Evolutionary conservation across 108 stramenopile species (phyloP).

Genomic region (Cylindrotheca closterium): DNA sequence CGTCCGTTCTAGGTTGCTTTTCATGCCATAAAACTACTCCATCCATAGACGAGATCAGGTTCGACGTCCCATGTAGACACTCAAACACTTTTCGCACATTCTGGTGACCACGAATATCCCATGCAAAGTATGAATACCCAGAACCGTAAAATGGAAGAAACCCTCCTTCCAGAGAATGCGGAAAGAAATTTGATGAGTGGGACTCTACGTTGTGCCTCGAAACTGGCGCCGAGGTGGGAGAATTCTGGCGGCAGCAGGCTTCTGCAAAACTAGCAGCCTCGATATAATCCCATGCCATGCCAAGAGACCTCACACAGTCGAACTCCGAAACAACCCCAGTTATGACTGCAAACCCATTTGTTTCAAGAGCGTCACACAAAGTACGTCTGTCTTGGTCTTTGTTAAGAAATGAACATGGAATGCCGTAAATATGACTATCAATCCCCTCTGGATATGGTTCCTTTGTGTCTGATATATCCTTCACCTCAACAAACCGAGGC

Average conservation of each 20-base stretch:
- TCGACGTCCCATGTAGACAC: background rate
- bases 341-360: slow-evolving; percentile 33
- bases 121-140: slow-evolving; percentile 28
- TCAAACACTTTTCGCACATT: slow-evolving; percentile 18
- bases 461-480: background rate
- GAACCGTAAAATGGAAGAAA: slow-evolving; percentile 41
- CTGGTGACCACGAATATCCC: slow-evolving; percentile 20
- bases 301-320: slow-evolving; percentile 18
- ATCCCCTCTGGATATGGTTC: background rate
- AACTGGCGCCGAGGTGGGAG: background rate
- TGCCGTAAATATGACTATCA: background rate
- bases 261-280: slow-evolving; percentile 32
- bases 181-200: slow-evolving; percentile 7
- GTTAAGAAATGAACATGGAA: background rate
- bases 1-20: slow-evolving; percentile 15
- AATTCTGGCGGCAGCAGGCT: background rate
- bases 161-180: slow-evolving; percentile 23
- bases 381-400: background rate
- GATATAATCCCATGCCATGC: slow-evolving; percentile 25
- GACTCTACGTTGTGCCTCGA: background rate
- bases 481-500: slow-evolving; percentile 2
- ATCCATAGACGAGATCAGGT: slow-evolving; percentile 30
- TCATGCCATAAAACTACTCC: slow-evolving; percentile 27
- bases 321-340: slow-evolving; percentile 11
- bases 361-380: slow-evolving; percentile 7